Evolutionary conservation across 1,284 basidiomycete species (phyloP), one percentile per base, ranked within the genome.

Genomic region (Mrakiaceae sp.): DNA sequence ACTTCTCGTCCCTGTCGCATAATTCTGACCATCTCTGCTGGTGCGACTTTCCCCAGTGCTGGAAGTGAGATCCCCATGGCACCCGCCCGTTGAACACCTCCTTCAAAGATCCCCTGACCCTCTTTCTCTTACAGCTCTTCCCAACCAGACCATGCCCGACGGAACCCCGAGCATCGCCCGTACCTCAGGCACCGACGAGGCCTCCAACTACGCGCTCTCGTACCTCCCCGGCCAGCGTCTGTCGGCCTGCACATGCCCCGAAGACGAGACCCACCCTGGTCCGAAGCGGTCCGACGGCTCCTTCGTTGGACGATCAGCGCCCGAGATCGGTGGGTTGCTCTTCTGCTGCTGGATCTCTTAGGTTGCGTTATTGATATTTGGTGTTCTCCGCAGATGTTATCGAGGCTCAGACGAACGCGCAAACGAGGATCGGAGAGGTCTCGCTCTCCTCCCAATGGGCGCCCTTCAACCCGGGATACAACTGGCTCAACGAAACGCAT

Each of bases 171-270:
- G 78, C 47, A 74, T 72, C 0, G 76, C 76, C 83, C 85, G 72
- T 60, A 72, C 12, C 83, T 27, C 27, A 27, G 27, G 27, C 27
- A 27, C 70, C 58, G 0, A 70, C 58, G 5, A 10, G 12, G 5
- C 4, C 4, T 10, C n/a, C 8, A 64, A 70, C 57, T 68, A 73
- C 43, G 69, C 71, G 4, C 69, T 80, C 11, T 78, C 76, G 14
- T 90, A 81, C 74, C 82, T 92, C 9, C 85, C 85, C 1, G 91
- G 90, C 7, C 91, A 94, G 74, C 81, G 87, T 42, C 78, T 94
- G 2, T 90, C 87, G 68, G 77, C 79, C 0, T 93, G 90, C 71
- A 91, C 90, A 0, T 94, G 90, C 71, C 77, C 85, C 0, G 83
- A 83, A 39, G 85, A 88, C 58, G 71, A 72, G 43, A 86, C 86